These are phyloP conservation scores for Fistulifera solaris DNA, from an alignment of 108 stramenopile genomes.

Conservation along the genomic window DNA sequence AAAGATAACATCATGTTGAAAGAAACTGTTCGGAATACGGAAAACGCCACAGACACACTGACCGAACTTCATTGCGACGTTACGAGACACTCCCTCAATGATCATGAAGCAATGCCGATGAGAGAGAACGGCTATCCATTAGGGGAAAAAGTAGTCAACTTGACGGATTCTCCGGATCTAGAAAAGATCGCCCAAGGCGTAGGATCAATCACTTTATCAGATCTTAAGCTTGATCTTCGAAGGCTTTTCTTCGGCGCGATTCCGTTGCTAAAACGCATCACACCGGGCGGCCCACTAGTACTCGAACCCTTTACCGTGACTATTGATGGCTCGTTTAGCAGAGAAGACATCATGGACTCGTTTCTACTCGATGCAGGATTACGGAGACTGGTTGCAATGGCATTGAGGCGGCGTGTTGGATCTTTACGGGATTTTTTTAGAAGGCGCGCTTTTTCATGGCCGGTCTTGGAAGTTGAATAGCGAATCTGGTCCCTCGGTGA, in stretches of 20 bases:
- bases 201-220: conserved; percentile 61
- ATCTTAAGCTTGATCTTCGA: conserved; percentile 73
- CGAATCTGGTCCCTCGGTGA: conserved; percentile 57
- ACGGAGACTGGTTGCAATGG: conserved; percentile 63
- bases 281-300: conserved; percentile 77
- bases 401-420: conserved; percentile 56
- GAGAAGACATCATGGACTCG: conserved; percentile 73
- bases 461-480: conserved; percentile 63
- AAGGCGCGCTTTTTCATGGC: conserved; percentile 80
- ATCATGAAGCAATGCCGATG: no score
- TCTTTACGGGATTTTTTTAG: conserved; percentile 64
- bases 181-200: conserved; percentile 15
- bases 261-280: conserved; percentile 57
- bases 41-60: no score
- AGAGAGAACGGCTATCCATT: no score
- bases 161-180: conserved; percentile 27
- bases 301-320: conserved; percentile 77
- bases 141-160: conserved; percentile 4
- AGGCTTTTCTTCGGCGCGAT: conserved; percentile 63
- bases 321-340: conserved; percentile 63
- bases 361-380: conserved; percentile 63
- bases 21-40: no score
- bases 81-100: no score
- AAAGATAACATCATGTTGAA: no score
- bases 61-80: no score